Conservation (phyloP, 2,329 filamentous ascomycete genomes). For the Nannizzia gypsea region DNA sequence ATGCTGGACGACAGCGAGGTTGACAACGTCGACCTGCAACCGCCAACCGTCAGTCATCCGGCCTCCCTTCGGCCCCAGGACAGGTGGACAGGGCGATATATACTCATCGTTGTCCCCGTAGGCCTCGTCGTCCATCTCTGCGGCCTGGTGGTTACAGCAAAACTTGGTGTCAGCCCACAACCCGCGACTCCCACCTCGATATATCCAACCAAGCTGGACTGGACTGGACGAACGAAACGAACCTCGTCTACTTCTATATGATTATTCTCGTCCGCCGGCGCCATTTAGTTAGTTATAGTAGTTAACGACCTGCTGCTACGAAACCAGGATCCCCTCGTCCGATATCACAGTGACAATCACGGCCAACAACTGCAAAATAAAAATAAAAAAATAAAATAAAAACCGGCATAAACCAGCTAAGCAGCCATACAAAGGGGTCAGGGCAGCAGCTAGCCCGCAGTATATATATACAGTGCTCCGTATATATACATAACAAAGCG, state of each 20-base stretch:
- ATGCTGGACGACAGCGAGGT: conserved; percentile 12
- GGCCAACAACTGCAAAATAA: background rate
- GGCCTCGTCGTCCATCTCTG: background rate
- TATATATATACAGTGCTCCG: background rate
- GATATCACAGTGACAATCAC: background rate
- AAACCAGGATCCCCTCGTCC: background rate
- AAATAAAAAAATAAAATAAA: background rate
- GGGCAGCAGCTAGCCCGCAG: background rate
- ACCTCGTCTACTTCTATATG: background rate
- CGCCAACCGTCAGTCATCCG: background rate
- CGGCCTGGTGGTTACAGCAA: background rate
- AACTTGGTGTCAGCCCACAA: background rate
- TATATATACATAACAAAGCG: background rate
- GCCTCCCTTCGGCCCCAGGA: too few species aligned
- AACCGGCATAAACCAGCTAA: too few species aligned
- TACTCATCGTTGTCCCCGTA: background rate
- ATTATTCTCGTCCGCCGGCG: background rate
- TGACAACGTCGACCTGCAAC: background rate
- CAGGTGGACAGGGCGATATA: background rate
- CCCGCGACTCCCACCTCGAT: too few species aligned
- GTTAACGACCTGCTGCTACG: background rate
- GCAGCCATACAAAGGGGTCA: background rate
- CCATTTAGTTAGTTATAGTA: background rate
- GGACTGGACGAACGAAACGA: background rate
- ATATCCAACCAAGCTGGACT: too few species aligned